Evolutionary conservation across 208 protist species (phyloP), one percentile per base, ranked within the genome.

Genomic region (Balamuthia mandrillaris): DNA sequence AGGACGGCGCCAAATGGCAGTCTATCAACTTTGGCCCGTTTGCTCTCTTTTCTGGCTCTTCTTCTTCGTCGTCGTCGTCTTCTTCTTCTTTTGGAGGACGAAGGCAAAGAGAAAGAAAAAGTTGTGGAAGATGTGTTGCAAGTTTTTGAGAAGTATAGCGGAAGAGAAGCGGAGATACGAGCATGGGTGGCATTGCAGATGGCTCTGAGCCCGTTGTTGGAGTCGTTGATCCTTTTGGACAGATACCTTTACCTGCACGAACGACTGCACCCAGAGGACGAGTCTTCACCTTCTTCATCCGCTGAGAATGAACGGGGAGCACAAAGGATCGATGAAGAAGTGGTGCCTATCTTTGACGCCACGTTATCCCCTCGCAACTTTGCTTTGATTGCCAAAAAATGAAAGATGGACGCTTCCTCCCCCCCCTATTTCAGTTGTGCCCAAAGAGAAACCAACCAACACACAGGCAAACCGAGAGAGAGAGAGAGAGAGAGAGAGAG

Each of bases 1-100:
- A 79, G n/a, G 70, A 79, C 33, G 60, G 60, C 3, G 47, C 70
- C 27, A 79, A 79, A 42, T 79, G 70, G 70, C 3, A 49, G 27
- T 49, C 70, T 2, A 49, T 79, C 4, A 49, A 79, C 24, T 79
- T 79, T 79, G 70, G 70, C 10, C n/a, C 70, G 7, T 79, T 79
- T 41, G 33, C 33, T 4, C 45, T 42, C 6, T 79, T 79, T 18
- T 14, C 37, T 18, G 70, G 60, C 2, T n/a, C n/a, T n/a, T n/a
- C n/a, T n/a, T n/a, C n/a, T n/a, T n/a, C n/a, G n/a, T n/a, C n/a
- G n/a, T n/a, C n/a, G n/a, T n/a, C n/a, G n/a, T n/a, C n/a, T n/a
- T n/a, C n/a, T n/a, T n/a, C n/a, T n/a, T n/a, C n/a, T n/a, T n/a
- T n/a, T n/a, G n/a, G 44, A 70, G 35, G 12, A 37, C 35, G 9